phyloP scores from a whole-genome alignment of 805 yeast genomes.

The Schwanniomyces sp. region DNA sequence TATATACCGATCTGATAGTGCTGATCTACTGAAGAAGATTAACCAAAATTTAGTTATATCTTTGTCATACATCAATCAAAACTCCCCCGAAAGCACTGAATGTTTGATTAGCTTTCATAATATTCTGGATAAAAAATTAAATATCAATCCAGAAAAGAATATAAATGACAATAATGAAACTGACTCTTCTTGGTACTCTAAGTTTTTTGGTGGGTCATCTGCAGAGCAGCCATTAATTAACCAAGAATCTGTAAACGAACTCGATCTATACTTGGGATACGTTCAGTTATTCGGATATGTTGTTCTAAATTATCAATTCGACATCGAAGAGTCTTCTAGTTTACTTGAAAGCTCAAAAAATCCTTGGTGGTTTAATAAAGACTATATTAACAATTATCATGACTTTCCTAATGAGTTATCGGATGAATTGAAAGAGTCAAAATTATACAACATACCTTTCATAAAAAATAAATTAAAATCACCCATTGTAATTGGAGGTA shows the following conservation, averaged over 20 bases:
- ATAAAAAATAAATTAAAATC: conserved; percentile 14
- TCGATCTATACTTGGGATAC: conserved; percentile 32
- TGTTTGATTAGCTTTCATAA: conserved; percentile 23
- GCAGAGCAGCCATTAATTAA: not conserved
- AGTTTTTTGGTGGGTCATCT: conserved; percentile 10
- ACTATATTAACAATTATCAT: conserved; percentile 28
- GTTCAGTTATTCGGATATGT: conserved; percentile 41
- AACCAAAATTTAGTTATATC: conserved; percentile 20
- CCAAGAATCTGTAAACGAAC: not conserved
- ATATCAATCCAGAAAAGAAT: conserved; percentile 10
- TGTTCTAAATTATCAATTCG: conserved; percentile 36
- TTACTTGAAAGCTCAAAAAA: not conserved
- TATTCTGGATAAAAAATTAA: conserved; percentile 11
- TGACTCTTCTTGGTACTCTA: conserved; percentile 13
- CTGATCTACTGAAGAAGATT: conserved; percentile 17
- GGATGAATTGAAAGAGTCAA: conserved; percentile 19
- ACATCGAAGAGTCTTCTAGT: conserved; percentile 9
- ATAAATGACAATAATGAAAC: not conserved
- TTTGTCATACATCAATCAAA: conserved; percentile 12
- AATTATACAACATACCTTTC: conserved; percentile 22
- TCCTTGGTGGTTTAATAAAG: conserved; percentile 38
- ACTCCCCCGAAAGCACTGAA: conserved; percentile 10
- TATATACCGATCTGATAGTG: not conserved
- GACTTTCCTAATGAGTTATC: conserved; percentile 17
- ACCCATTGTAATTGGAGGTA: conserved; percentile 29